Base-by-base conservation (phyloP, 2,329 filamentous ascomycete genomes). In the Colletotrichum sansevieriae region DNA sequence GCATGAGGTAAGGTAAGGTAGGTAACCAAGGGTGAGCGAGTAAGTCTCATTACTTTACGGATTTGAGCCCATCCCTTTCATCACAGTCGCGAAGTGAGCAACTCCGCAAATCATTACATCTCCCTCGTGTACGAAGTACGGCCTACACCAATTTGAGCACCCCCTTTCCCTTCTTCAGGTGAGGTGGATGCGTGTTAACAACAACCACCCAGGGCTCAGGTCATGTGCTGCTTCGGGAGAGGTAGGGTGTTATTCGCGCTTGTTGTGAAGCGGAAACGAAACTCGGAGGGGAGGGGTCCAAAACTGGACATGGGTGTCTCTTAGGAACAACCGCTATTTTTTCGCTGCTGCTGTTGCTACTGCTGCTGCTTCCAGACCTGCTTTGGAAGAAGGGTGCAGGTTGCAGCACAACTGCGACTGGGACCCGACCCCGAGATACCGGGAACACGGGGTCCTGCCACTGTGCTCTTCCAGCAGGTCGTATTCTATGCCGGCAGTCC, bases 371-470 rank as follows among this genome's bases (percentile, higher is more conserved):
- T 64, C 60, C 44, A 63, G 59, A 63, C 65, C 35, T 52, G 13
- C 43, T 18, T 25, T n/a, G 51, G 10, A 12, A 37, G 51, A 18
- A 18, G 18, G 29, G 61, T 68, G 55, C 39, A 25, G 46, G 65
- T 65, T 41, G 43, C 39, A 44, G 61, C 65, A 58, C 41, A 39
- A 54, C 46, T 54, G 46, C 52, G 46, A 25, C 25, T 49, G 46
- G 41, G 65, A 46, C 65, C 65, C 65, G 41, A 55, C 39, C 54
- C 65, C 65, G 55, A 68, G 47, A 68, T 54, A 41, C 46, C 65
- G 65, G 65, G 52, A 65, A 59, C 61, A 68, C 65, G 47, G 65
- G 61, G 65, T 59, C 39, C 47, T 59, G 65, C 25, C 61, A 56
- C 39, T 51, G 41, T 13, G 41, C 55, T 51, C 41, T 39, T 39